Conservation (phyloP, 352 stramenopile species). For the Pythium oligandrum region DNA sequence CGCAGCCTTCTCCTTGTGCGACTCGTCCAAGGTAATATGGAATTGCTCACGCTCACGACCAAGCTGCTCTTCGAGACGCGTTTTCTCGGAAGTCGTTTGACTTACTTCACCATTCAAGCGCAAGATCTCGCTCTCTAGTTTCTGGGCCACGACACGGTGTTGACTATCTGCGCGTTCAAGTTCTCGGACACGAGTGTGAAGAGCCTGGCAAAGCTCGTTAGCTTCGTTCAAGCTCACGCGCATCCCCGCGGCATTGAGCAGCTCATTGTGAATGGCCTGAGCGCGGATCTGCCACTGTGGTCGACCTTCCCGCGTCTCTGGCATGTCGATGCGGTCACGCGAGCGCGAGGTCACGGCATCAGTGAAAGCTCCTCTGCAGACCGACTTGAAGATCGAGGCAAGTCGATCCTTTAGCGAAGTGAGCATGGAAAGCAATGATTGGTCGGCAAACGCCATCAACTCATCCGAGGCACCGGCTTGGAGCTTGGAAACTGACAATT, state of each 20-base stretch:
- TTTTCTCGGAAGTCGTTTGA: conserved; percentile 33
- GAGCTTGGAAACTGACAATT: conserved; percentile 25
- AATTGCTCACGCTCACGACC: conserved; percentile 73
- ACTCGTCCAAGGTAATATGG: conserved; percentile 63
- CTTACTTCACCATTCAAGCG: conserved; percentile 39
- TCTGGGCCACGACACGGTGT: conserved; percentile 72
- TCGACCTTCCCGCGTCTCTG: conserved; percentile 19
- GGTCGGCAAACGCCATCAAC: conserved; percentile 39
- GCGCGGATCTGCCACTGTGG: conserved; percentile 75
- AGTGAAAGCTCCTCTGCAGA: conserved; percentile 73
- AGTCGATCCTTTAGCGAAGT: conserved; percentile 63
- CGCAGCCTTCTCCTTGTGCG: conserved; percentile 75
- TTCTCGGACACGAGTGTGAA: conserved; percentile 68
- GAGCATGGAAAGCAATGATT: conserved; percentile 36
- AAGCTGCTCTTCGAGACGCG: conserved; percentile 51
- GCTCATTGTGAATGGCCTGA: conserved; percentile 61
- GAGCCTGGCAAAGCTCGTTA: conserved; percentile 54
- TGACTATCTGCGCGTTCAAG: conserved; percentile 73
- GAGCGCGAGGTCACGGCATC: conserved; percentile 56
- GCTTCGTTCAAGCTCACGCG: conserved; percentile 56
- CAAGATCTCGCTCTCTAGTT: conserved; percentile 69
- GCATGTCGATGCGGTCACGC: conserved; percentile 18
- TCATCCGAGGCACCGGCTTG: conserved; percentile 19
- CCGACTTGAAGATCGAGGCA: conserved; percentile 58
- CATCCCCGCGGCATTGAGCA: conserved; percentile 57